Percentiles rank a stretch among this genome's conserved stretches.
phyloP scores from a whole-genome alignment of 2,329 filamentous ascomycete species.

The Bipolaris oryzae region DNA sequence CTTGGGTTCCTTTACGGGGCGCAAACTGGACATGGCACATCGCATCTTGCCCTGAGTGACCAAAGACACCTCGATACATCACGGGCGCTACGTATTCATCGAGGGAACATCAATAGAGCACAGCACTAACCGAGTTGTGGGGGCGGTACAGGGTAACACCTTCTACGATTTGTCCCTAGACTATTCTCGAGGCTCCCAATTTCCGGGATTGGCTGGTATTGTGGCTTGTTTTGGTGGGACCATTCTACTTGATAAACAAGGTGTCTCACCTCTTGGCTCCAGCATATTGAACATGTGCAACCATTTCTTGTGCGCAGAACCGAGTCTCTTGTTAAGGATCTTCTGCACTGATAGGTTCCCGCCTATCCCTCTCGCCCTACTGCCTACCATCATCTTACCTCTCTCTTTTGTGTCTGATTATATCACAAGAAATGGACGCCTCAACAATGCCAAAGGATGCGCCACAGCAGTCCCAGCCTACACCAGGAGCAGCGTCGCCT shows the following conservation, averaged over 20 bases:
- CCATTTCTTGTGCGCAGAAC: slow-evolving; percentile 41
- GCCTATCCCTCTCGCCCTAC: slow-evolving; percentile 23
- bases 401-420: slow-evolving; percentile 9
- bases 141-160: slow-evolving; percentile 41
- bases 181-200: slow-evolving; percentile 27
- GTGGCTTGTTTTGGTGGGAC: slow-evolving; percentile 20
- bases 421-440: slow-evolving; percentile 14
- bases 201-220: slow-evolving; percentile 32
- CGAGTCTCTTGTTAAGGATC: slow-evolving; percentile 39
- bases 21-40: slow-evolving; percentile 32
- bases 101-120: slow-evolving; percentile 31
- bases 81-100: slow-evolving; percentile 29
- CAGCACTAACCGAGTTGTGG: slow-evolving; percentile 35
- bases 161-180: slow-evolving; percentile 25
- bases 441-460: slow-evolving; percentile 27
- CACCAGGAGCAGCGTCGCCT: slow-evolving; percentile 32
- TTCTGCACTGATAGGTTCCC: slow-evolving; percentile 23
- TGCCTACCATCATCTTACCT: slow-evolving; percentile 13
- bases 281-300: slow-evolving; percentile 33
- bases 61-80: slow-evolving; percentile 34
- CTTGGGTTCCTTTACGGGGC: slow-evolving; percentile 22
- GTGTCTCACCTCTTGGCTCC: slow-evolving; percentile 43
- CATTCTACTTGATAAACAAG: slow-evolving; percentile 39
- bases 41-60: slow-evolving; percentile 26
- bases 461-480: slow-evolving; percentile 29